Base-by-base conservation (phyloP, 768 basidiomycete genomes). In the Mycena venus region DNA sequence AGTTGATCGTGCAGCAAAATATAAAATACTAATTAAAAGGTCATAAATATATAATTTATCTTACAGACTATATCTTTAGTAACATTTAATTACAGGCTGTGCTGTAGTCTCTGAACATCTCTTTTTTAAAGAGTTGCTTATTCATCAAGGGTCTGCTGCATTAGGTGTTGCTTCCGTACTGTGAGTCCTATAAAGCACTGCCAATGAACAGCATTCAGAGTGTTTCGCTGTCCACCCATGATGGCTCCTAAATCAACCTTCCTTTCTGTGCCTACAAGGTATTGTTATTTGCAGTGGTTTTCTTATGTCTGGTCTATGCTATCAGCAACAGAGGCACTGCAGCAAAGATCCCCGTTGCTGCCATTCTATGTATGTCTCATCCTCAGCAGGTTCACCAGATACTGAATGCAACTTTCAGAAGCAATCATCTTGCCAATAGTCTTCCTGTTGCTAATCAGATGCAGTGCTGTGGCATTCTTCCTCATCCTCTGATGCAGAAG, bases 181-280 rank as follows among this genome's bases (percentile, higher is more conserved):
- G n/a, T 29, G 40, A 58, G 40, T 58, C 21, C 21, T 40, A 34
- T 25, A 40, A 19, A 17, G 27, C 65, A 40, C 44, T 17, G 58
- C 56, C 56, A 29, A n/a, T n/a, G n/a, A 21, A 19, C 47, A 21
- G 29, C 19, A 32, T 19, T 1, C 34, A 32, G 19, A 32, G 25
- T 25, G 4, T 38, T 55, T 53, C 17, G 3, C 9, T 21, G 23
- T 17, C 11, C 36, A 34, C 4, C 32, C 44, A 42, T 36, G 23
- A 60, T 60, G 56, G 29, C 67, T 25, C 11, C 44, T 10, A 12
- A 31, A 10, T 25, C 36, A 7, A n/a, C 29, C 19, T 23, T 60
- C 56, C 51, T 36, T 34, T 38, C 58, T 15, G 23, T 53, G n/a
- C 89, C 78, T 4, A 83, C 80, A 0, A 79, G 73, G 15, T 79